A percentile compares a stretch with the other conserved stretches of the same genome.
phyloP scores from a whole-genome alignment of 2,329 filamentous ascomycete species.

The Pseudogymnoascus sp. region DNA sequence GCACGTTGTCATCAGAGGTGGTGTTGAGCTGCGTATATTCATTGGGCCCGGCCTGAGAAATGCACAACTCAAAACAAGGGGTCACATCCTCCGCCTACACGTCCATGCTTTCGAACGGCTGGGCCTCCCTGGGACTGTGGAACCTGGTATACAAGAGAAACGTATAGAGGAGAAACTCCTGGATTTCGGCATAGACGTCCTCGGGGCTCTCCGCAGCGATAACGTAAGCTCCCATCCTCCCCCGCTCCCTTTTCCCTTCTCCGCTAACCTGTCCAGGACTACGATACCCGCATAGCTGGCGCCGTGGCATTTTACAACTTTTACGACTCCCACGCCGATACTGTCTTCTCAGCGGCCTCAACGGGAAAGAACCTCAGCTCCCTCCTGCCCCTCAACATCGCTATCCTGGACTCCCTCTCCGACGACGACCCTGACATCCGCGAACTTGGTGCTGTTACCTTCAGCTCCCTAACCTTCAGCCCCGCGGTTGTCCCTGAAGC shows the following conservation, averaged over 20 bases:
- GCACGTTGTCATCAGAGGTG: not conserved
- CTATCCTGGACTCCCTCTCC: slow-evolving; percentile 69
- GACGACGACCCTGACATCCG: slow-evolving; percentile 92
- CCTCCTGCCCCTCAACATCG: slow-evolving; percentile 52
- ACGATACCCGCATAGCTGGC: slow-evolving; percentile 58
- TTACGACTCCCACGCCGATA: slow-evolving; percentile 29
- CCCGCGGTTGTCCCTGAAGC: slow-evolving; percentile 31
- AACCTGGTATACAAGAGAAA: not conserved
- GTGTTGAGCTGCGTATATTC: not conserved
- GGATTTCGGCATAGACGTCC: not conserved
- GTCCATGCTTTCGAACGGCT: not conserved
- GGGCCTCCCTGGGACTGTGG: not conserved
- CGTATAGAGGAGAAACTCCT: not conserved
- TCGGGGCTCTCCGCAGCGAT: not conserved
- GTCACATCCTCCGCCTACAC: not conserved
- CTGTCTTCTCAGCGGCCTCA: slow-evolving; percentile 18
- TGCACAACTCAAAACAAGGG: not conserved
- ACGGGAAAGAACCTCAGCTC: slow-evolving; percentile 21
- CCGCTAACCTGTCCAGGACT: slow-evolving; percentile 39
- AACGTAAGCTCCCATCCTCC: not conserved
- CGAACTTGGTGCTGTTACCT: slow-evolving; percentile 46
- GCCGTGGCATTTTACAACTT: slow-evolving; percentile 48
- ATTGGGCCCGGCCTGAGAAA: not conserved
- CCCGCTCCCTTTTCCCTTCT: not conserved
- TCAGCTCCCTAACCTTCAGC: not conserved